Percentiles rank a stretch among this genome's conserved stretches.
These are phyloP conservation scores for Scleromitrula shiraiana DNA, from an alignment of 2,329 filamentous ascomycete species.

Conservation along the genomic window DNA sequence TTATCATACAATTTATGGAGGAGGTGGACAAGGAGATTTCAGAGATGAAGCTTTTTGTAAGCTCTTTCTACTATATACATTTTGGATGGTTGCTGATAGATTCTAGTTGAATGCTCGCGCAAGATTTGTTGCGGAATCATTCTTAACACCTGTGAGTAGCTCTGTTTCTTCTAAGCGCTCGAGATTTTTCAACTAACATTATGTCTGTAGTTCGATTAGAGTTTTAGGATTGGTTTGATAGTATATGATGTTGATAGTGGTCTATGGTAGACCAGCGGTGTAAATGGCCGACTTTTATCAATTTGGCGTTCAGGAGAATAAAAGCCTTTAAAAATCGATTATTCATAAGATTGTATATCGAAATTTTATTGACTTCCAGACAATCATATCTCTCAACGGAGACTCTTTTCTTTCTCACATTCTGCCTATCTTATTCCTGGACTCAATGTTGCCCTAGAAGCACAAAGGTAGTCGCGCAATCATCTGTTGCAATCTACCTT, in stretches of 20 bases:
- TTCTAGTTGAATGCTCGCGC: slow-evolving; percentile 85
- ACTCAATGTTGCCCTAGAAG: no score
- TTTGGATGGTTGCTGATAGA: slow-evolving; percentile 24
- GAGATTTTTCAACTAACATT: slow-evolving; percentile 2
- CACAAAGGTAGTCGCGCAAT: no score
- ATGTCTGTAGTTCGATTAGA: slow-evolving; percentile 22
- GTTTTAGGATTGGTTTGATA: slow-evolving; percentile 1
- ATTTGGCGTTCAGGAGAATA: slow-evolving; percentile 13
- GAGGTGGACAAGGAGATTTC: slow-evolving; percentile 99
- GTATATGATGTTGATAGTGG: slow-evolving; percentile 2
- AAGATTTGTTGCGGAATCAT: slow-evolving; percentile 96
- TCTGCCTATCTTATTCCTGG: no score
- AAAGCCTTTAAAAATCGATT: slow-evolving; percentile 7
- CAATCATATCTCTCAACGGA: no score
- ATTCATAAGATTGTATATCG: no score
- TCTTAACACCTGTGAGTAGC: slow-evolving; percentile 74
- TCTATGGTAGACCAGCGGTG: slow-evolving; percentile 8
- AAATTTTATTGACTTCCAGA: no score
- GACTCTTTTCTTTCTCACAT: no score
- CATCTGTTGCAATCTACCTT: no score
- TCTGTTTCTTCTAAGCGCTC: neutral
- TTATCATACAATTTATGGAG: slow-evolving; percentile 99
- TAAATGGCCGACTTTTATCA: slow-evolving; percentile 3
- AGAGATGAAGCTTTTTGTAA: slow-evolving; percentile 99
- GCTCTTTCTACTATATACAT: slow-evolving; percentile 31